Evolutionary conservation across 495 filamentous ascomycete species (phyloP), one percentile per base, ranked within the genome.

Genomic region (Margaritispora aquatica): DNA sequence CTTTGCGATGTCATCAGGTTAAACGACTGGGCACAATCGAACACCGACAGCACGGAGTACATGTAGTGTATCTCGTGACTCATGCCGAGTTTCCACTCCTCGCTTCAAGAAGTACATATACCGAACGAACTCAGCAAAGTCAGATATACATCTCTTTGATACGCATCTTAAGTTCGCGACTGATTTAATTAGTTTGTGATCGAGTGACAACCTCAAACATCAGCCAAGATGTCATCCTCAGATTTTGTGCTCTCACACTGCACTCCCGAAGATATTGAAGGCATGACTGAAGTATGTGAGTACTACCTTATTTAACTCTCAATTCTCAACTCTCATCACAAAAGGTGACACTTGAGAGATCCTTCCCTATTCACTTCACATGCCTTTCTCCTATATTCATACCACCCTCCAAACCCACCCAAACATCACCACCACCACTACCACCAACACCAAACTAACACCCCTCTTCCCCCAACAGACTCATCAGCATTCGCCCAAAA

Each of bases 401-500:
- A 5, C 13, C 13, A 34, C 29, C 5, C 13, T 5, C 29, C 29
- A 5, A 13, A 34, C 29, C 13, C 29, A 5, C 29, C 29, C 13
- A 5, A 34, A 5, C 29, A 5, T 34, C 5, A 5, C 29, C 5
- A 5, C 29, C 29, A 34, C 29, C 29, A 5, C 29, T 5, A 34
- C 5, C 29, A 5, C 29, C 13, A 34, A 13, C 29, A 5, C 29
- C 5, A 34, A 5, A 34, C 29, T 34, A 34, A 34, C 29, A 34
- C 5, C 5, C 29, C 29, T 34, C 29, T n/a, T n/a, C n/a, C n/a
- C n/a, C n/a, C n/a, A n/a, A n/a, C n/a, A 34, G 29, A 66, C 54
- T 17, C 57, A 20, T 17, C 29, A 21, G 63, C 66, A 49, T 68
- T 68, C 55, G 24, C 50, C 48, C 31, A 54, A 51, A 60, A 67